phyloP scores from a whole-genome alignment of 2,329 filamentous ascomycete species.

The Penicillium sp. region DNA sequence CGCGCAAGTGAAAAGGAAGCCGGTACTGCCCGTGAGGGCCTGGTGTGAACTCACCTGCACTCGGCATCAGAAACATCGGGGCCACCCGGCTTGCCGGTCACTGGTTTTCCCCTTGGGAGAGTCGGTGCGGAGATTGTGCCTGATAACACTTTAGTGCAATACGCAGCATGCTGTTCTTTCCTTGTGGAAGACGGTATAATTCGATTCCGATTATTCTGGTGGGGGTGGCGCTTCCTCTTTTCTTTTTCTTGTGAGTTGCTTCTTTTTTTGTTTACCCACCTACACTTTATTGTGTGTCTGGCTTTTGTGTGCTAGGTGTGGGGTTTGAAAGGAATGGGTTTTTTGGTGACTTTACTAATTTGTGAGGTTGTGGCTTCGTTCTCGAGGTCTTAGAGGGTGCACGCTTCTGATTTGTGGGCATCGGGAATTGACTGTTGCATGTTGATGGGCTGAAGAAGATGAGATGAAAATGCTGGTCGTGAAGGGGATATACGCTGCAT shows the following conservation, averaged over 20 bases:
- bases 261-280: slow-evolving; percentile 5
- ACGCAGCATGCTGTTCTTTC: slow-evolving; percentile 69
- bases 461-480: neutral
- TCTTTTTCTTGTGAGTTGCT: slow-evolving; percentile 50
- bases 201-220: slow-evolving; percentile 93
- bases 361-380: slow-evolving; percentile 23
- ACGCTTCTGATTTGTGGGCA: neutral
- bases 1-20: slow-evolving; percentile 14
- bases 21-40: slow-evolving; percentile 78
- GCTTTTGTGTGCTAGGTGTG: slow-evolving; percentile 9
- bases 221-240: slow-evolving; percentile 70
- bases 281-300: neutral
- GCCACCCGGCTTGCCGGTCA: slow-evolving; percentile 24
- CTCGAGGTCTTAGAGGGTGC: neutral
- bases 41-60: slow-evolving; percentile 83
- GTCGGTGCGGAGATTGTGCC: slow-evolving; percentile 92
- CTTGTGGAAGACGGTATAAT: slow-evolving; percentile 58
- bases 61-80: slow-evolving; percentile 90
- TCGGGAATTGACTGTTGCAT: neutral
- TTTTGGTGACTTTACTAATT: slow-evolving; percentile 38
- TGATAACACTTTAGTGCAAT: slow-evolving; percentile 91
- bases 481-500: neutral
- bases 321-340: slow-evolving; percentile 21
- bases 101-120: slow-evolving; percentile 71
- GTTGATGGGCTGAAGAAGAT: neutral